A percentile compares a stretch with the other conserved stretches of the same genome.
phyloP scores from a whole-genome alignment of 75 land plant species.

The Chamaecyparis obtusa region DNA sequence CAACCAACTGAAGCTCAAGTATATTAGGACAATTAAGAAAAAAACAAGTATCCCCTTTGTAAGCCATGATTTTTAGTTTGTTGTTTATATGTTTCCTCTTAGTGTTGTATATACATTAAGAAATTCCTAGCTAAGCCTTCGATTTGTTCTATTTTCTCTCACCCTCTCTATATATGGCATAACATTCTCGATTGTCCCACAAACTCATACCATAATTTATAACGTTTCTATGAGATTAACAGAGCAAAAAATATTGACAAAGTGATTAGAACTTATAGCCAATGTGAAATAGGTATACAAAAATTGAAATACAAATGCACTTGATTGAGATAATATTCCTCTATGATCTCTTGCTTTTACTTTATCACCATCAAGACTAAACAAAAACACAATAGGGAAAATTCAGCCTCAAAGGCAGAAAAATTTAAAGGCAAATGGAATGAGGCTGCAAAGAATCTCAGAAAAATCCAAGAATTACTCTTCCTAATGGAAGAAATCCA shows the following conservation, averaged over 20 bases:
- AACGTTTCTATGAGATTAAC: not conserved
- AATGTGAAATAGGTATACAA: conserved; percentile 1
- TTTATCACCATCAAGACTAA: conserved; percentile 6
- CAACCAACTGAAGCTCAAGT: too few species aligned
- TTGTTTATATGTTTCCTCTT: too few species aligned
- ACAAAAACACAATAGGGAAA: conserved; percentile 12
- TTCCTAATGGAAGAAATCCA: conserved; percentile 12
- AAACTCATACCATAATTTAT: conserved; percentile 2
- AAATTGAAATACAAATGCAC: conserved; percentile 3
- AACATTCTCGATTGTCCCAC: not conserved
- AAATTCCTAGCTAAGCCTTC: conserved; percentile 5
- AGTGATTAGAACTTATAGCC: not conserved
- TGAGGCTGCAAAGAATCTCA: conserved; percentile 11
- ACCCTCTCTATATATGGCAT: conserved; percentile 1
- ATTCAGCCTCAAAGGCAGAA: conserved; percentile 10
- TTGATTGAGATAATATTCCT: conserved; percentile 10
- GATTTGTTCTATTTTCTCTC: not conserved
- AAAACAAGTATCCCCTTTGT: too few species aligned
- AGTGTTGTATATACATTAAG: conserved; percentile 7
- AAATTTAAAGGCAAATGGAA: conserved; percentile 10
- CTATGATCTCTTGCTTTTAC: not conserved
- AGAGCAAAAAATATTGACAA: not conserved
- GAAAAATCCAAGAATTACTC: conserved; percentile 12
- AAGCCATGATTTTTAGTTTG: too few species aligned
- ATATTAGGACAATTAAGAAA: too few species aligned